Base-by-base conservation (phyloP, 2,329 filamentous ascomycete genomes). In the Saccharata proteae region DNA sequence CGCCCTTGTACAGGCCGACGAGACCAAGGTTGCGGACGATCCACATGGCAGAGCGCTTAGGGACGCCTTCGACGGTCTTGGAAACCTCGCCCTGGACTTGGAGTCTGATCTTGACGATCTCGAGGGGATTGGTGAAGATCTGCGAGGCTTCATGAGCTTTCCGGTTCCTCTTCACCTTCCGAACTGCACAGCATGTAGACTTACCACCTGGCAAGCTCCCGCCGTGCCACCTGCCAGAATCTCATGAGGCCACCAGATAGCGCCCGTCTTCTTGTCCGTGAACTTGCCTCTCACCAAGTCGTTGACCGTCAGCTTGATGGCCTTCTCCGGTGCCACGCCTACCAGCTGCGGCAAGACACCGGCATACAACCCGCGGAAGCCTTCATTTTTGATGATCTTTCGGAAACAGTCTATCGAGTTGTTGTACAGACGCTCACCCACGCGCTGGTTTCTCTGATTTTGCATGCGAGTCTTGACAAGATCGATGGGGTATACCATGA, bases 401-500 rank as follows among this genome's bases (percentile, higher is more conserved):
- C 72, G 77, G 39, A 86, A 85, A 56, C 90, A 98, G 59, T 98
- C 90, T 41, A 93, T 61, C 27, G 88, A 96, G 67, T 98, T 98
- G 61, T 93, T 93, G 64, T 98, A 98, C 39, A 96, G 62, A 39
- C 80, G 68, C 57, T 93, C 79, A 35, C 90, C 90, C 1, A 86
- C 83, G 30, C 79, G 74, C 4, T 73, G 74, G 30, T 74, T 76
- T 43, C 90, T 75, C 66, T 98, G 90, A 64, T 98, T 98, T 61
- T 98, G 90, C 77, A 98, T 81, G 38, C 90, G 77, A 2, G 90
- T 98, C 72, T 98, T 98, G 57, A 98, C 90, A 39, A 98, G 64
- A 63, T 98, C 90, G 51, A 98, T 96, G 15, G 90, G 90, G 56
- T 98, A 98, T 32, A 98, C 90, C 84, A 98, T 94, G 56, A 98